Percentiles rank a stretch among this genome's conserved stretches.
These are phyloP conservation scores for Anthoceros angustus DNA, from an alignment of 225 moss, liverwort and hornwort species.

Conservation along the genomic window DNA sequence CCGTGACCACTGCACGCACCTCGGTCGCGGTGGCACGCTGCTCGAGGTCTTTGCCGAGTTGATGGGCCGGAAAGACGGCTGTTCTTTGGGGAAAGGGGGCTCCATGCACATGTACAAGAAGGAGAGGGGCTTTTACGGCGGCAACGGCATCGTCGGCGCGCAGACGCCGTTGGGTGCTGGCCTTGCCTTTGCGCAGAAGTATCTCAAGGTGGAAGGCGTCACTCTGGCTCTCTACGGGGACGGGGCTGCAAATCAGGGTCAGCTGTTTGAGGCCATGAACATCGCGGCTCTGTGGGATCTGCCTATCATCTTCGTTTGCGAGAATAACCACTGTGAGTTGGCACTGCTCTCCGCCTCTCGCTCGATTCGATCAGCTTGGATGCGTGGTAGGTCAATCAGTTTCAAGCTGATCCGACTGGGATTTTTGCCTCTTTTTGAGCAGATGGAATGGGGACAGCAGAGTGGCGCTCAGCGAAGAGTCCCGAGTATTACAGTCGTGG, in stretches of 20 bases:
- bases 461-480: conserved; percentile 94
- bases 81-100: conserved; percentile 55
- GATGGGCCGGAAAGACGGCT: conserved; percentile 77
- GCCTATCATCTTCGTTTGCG: conserved; percentile 74
- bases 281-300: conserved; percentile 89
- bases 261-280: conserved; percentile 97
- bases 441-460: conserved; percentile 96
- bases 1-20: conserved; percentile 75
- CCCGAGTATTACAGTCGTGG: conserved; percentile 94
- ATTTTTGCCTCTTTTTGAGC: neutral
- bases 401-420: too few species aligned
- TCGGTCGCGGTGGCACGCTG: conserved; percentile 73
- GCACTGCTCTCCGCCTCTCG: neutral
- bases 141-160: conserved; percentile 92
- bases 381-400: neutral
- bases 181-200: conserved; percentile 89
- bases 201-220: conserved; percentile 82
- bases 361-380: neutral
- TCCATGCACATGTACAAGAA: conserved; percentile 97
- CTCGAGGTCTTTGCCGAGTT: conserved; percentile 82
- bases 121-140: conserved; percentile 64
- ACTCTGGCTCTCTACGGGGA: conserved; percentile 82
- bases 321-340: conserved; percentile 77
- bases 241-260: conserved; percentile 95
- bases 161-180: conserved; percentile 93